Evolutionary conservation across 164 flowering plant species (phyloP), one percentile per base, ranked within the genome.

Genomic region (Stephania japonica): DNA sequence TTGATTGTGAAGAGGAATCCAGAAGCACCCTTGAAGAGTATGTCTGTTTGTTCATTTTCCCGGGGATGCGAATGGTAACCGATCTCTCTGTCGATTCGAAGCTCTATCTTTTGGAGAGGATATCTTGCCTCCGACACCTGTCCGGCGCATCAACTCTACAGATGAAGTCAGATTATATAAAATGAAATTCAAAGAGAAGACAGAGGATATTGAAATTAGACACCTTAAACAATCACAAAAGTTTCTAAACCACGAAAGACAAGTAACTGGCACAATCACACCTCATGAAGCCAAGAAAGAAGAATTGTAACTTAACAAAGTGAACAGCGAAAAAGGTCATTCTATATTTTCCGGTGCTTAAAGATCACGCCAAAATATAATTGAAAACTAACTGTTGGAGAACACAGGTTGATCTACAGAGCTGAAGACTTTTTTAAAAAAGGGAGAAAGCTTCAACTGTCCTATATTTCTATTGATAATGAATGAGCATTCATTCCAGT

Each of bases 131-230:
- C 79, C 85, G 23, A 70, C 82, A 64, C 85, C 84, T 75, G 89
- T 85, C 75, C 81, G 83, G 21, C 92, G 90, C 82, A 84, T 77
- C 77, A 83, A 77, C 73, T 80, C 92, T 87, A 81, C 78, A 69
- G 21, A 70, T 23, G 47, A 41, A 38, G 11, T 53, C 13, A 61
- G 7, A 65, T 13, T 19, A n/a, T 59, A 18, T 53, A 32, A 71
- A 38, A 53, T 38, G 61, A 26, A 21, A 12, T 50, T 5, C 26
- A 32, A 66, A 56, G 21, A 70, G 7, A 43, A 65, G 42, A 10
- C 25, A 70, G 7, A 43, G 56, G 42, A 10, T n/a, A 44, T 16
- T 47, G 19, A 71, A 71, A 42, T 56, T 27, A 41, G 23, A 19
- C 14, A 26, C 14, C 14, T 63, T 62, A 12, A 65, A 44, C 21